phyloP scores from a whole-genome alignment of 2,329 filamentous ascomycete genomes.

The Aspergillus udagawae region DNA sequence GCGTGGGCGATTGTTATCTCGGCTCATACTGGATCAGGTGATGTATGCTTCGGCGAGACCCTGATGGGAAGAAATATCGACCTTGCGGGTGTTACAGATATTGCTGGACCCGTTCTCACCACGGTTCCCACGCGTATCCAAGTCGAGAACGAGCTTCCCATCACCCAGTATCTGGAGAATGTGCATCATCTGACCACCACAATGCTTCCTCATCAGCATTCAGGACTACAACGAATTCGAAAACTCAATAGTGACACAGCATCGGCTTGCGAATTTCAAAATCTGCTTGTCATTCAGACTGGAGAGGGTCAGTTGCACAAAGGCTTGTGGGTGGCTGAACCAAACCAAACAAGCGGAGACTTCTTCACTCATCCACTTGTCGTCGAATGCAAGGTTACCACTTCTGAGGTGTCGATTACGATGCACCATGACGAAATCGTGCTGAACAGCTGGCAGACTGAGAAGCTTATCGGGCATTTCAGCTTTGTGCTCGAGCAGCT shows the following conservation, averaged over 20 bases:
- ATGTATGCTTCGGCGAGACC: conserved; percentile 54
- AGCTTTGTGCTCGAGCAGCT: conserved; percentile 32
- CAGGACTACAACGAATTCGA: conserved; percentile 52
- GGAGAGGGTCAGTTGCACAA: conserved; percentile 21
- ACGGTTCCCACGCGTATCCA: conserved; percentile 38
- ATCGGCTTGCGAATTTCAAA: conserved; percentile 46
- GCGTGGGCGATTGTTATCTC: conserved; percentile 51
- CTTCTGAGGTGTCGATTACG: conserved; percentile 55
- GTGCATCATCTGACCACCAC: conserved; percentile 55
- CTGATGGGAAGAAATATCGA: conserved; percentile 52
- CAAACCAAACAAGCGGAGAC: conserved; percentile 55
- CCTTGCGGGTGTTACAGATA: conserved; percentile 45
- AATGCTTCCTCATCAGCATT: conserved; percentile 63
- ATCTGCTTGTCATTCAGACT: conserved; percentile 43
- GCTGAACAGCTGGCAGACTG: conserved; percentile 50
- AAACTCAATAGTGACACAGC: conserved; percentile 48
- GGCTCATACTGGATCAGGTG: conserved; percentile 44
- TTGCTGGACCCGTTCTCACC: conserved; percentile 43
- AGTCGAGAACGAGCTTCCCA: conserved; percentile 33
- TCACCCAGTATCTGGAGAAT: conserved; percentile 50
- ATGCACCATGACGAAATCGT: conserved; percentile 63
- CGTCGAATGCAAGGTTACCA: conserved; percentile 57
- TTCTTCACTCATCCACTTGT: conserved; percentile 60
- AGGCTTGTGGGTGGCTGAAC: conserved; percentile 27
- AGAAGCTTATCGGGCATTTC: conserved; percentile 54